Evolutionary conservation across 306 rosid species (phyloP).

Genomic region (Styphnolobium japonicum): DNA sequence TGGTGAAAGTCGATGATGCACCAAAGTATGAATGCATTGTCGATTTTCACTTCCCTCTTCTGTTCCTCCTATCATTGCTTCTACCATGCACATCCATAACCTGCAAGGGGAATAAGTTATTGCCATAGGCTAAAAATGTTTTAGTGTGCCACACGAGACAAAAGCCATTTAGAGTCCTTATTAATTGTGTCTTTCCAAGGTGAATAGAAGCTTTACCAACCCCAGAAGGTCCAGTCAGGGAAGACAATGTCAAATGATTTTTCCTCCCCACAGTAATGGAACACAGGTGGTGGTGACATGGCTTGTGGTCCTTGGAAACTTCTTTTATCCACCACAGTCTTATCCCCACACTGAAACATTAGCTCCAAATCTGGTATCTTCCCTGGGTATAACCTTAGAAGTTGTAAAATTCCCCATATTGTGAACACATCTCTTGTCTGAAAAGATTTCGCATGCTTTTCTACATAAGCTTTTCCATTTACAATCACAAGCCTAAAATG

Average conservation of each 20-base stretch:
- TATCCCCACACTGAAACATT: conserved; percentile 47
- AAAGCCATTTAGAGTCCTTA: background rate
- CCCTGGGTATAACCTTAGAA: conserved; percentile 49
- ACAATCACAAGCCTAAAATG: conserved; percentile 41
- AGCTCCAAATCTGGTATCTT: conserved; percentile 48
- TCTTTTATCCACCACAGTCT: conserved; percentile 10
- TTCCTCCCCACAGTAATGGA: conserved; percentile 45
- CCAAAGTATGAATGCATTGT: background rate
- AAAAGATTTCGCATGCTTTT: conserved; percentile 13
- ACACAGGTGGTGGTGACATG: conserved; percentile 39
- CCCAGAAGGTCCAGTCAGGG: conserved; percentile 68
- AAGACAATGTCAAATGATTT: conserved; percentile 41
- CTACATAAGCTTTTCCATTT: conserved; percentile 42
- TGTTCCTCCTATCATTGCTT: background rate
- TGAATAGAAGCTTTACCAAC: conserved; percentile 45
- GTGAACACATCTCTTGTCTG: conserved; percentile 55
- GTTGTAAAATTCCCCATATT: conserved; percentile 54
- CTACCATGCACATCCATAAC: background rate
- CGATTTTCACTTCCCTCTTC: background rate
- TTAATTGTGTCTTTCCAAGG: background rate
- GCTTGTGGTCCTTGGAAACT: background rate
- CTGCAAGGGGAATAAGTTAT: background rate
- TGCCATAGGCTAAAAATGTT: background rate
- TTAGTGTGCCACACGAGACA: no score
- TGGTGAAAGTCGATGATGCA: background rate